Percentiles rank a stretch among this genome's conserved stretches.
phyloP scores from a whole-genome alignment of 306 rosid species.

The Heteromeles arbutifolia region DNA sequence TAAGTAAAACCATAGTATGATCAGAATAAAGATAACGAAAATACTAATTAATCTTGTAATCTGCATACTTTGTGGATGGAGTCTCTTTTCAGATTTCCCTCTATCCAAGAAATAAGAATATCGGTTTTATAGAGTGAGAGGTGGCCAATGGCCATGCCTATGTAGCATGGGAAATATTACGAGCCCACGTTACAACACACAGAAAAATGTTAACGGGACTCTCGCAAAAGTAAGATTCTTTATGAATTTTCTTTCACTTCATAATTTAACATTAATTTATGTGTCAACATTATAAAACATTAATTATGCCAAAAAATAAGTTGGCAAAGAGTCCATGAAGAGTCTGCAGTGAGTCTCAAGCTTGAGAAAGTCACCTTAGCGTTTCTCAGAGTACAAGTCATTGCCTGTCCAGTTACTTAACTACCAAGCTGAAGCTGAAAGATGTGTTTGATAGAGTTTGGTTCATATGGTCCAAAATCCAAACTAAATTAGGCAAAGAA shows the following conservation, averaged over 20 bases:
- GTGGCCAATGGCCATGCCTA: constrained; percentile 1
- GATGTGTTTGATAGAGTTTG: not conserved
- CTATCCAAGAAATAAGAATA: constrained; percentile 39
- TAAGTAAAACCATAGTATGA: constrained; percentile 4
- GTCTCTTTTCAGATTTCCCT: constrained; percentile 43
- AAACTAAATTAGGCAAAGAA: constrained; percentile 14
- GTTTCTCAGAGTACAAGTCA: too few species aligned
- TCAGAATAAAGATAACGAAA: constrained; percentile 8
- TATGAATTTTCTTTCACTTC: accelerated
- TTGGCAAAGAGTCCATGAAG: accelerated
- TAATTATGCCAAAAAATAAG: too few species aligned
- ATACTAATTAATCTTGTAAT: constrained; percentile 27
- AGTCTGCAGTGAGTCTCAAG: too few species aligned
- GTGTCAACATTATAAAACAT: too few species aligned
- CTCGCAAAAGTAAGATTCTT: accelerated
- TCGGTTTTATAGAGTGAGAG: constrained; percentile 9
- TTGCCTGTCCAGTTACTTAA: too few species aligned
- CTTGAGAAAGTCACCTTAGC: too few species aligned
- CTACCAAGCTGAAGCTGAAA: not conserved
- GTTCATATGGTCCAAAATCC: not conserved
- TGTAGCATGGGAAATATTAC: not conserved
- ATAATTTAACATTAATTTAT: too few species aligned
- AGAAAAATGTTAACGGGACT: too few species aligned
- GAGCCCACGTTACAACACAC: too few species aligned
- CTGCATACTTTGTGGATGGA: constrained; percentile 37